Percentiles rank a stretch among this genome's conserved stretches.
phyloP scores from a whole-genome alignment of 2,329 filamentous ascomycete genomes.

The Alternaria sp. region DNA sequence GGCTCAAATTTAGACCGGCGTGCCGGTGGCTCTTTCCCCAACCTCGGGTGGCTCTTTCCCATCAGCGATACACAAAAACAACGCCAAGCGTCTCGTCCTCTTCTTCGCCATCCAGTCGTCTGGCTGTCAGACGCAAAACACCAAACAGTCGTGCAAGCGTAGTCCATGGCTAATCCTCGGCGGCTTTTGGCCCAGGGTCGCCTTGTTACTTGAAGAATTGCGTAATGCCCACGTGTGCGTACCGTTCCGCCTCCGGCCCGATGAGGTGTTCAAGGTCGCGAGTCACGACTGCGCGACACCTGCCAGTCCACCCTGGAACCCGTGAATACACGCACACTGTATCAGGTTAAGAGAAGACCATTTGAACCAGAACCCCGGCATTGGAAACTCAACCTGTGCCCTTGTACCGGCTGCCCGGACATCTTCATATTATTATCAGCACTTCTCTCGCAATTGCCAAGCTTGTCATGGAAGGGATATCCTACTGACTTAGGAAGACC shows the following conservation, averaged over 20 bases:
- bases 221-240: conserved; percentile 9
- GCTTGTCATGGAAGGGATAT: background rate
- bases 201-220: background rate
- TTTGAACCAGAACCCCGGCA: background rate
- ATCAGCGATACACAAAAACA: background rate
- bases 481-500: background rate
- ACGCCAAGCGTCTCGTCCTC: background rate
- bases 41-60: background rate
- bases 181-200: background rate
- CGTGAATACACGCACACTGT: background rate
- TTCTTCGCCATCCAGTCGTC: background rate
- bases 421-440: background rate
- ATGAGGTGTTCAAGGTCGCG: background rate
- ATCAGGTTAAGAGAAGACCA: background rate
- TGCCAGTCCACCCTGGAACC: background rate
- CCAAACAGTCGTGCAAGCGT: background rate
- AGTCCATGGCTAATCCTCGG: background rate
- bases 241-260: conserved; percentile 8
- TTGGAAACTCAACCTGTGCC: background rate
- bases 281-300: background rate
- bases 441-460: background rate
- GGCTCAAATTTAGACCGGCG: background rate
- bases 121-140: background rate
- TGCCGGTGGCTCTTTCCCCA: background rate
- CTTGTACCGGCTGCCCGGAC: no score